A percentile compares a stretch with the other conserved stretches of the same genome.
Conservation (phyloP, 192 early-diverging fungal genomes). For the Mortierella claussenii region DNA sequence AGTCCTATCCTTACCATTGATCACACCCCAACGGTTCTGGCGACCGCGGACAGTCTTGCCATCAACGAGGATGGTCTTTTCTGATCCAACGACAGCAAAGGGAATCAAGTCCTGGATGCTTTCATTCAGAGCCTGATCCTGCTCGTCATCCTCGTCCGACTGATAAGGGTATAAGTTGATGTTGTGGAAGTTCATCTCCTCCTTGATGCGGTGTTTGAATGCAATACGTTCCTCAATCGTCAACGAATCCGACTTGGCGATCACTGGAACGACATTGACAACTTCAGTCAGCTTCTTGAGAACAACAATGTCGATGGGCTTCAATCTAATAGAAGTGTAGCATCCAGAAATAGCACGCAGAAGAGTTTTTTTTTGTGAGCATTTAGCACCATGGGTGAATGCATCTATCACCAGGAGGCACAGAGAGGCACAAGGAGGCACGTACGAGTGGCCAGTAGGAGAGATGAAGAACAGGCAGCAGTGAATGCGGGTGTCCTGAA, state of each 20-base stretch:
- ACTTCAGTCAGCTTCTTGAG: conserved; percentile 86
- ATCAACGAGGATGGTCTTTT: conserved; percentile 85
- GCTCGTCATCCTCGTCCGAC: conserved; percentile 86
- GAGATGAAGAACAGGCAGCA: conserved; percentile 96
- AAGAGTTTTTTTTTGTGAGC: conserved; percentile 28
- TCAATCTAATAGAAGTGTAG: no score
- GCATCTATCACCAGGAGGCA: not conserved
- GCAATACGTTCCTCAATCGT: conserved; percentile 84
- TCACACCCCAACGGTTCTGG: conserved; percentile 88
- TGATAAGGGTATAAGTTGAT: conserved; percentile 91
- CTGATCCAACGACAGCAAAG: conserved; percentile 95
- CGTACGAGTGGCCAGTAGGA: conserved; percentile 93
- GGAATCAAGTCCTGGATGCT: conserved; percentile 88
- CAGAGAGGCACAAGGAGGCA: not conserved
- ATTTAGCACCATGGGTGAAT: not conserved
- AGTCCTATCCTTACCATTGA: conserved; percentile 69
- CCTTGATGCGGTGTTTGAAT: conserved; percentile 88
- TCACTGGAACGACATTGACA: conserved; percentile 89
- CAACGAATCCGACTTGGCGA: conserved; percentile 91
- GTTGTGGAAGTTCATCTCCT: conserved; percentile 92
- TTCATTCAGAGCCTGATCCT: conserved; percentile 77
- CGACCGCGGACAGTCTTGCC: conserved; percentile 91
- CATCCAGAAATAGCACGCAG: conserved; percentile 19
- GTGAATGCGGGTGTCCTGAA: conserved; percentile 95
- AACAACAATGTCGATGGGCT: conserved; percentile 88